Evolutionary conservation across 2,329 filamentous ascomycete genomes (phyloP), one percentile per base, ranked within the genome.

Genomic region (Aspergillus viridinutans): DNA sequence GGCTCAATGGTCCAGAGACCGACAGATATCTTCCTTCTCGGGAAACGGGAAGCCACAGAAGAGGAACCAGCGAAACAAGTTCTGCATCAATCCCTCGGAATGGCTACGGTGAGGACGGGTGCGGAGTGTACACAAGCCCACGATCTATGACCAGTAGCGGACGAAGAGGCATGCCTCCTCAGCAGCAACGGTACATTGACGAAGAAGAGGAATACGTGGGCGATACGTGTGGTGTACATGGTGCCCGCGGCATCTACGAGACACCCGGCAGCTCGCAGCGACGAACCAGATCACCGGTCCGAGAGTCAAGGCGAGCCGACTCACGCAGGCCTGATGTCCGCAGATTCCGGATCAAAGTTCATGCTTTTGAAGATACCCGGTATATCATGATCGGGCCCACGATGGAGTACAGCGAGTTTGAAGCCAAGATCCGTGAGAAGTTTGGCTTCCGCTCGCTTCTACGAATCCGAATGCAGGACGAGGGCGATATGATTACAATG

Each of bases 401-500:
- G 2, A 82, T 91, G 12, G 85, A 88, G 58, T 97, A 92, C 72
- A 78, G 82, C 5, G 90, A 93, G 58, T 85, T 99, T 48, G 86
- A 88, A 43, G 86, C 88, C 60, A 86, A 87, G 58, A 89, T 99
- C 58, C 84, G 88, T 49, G 88, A 92, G 61, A 99, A 99, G 76
- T 96, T 97, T 69, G 87, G 84, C 14, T 80, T 97, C 61, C 69
- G 66, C 35, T 66, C 68, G 55, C 80, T 83, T 55, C 78, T 87
- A 60, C 85, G 85, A 56, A 93, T 97, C 78, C 95, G 92, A 81
- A 88, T 97, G 75, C 94, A 94, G 80, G 94, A 97, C 65, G 81
- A 88, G 55, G 89, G 89, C 3, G 93, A 97, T 69, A 93, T 97
- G 89, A 95, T 99, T 69, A 97, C 93, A 32, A 88, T 99, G 85